Evolutionary conservation across 2,329 filamentous ascomycete species (phyloP).

Genomic region (Zymoseptoria passerinii): DNA sequence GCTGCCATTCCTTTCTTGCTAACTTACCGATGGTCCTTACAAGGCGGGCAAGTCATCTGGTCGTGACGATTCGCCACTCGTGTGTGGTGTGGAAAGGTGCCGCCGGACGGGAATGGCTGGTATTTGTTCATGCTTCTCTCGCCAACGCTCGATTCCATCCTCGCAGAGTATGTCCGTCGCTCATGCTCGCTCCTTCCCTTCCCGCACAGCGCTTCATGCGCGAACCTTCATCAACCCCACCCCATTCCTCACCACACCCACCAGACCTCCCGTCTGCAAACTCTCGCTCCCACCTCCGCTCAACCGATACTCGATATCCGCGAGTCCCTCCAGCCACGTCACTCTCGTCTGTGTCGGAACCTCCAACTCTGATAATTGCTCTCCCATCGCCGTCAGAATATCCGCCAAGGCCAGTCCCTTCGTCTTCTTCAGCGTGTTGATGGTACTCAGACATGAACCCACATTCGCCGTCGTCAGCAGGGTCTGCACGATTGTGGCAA

Average conservation of each 20-base stretch:
- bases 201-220: not conserved
- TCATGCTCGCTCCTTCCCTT: not conserved
- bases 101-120: too few species aligned
- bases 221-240: constrained; percentile 59
- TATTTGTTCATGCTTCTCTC: too few species aligned
- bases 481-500: constrained; percentile 73
- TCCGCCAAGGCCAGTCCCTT: constrained; percentile 88
- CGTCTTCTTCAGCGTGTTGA: constrained; percentile 76
- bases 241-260: constrained; percentile 79
- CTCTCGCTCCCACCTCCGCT: constrained; percentile 78
- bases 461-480: constrained; percentile 80
- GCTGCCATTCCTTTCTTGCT: not conserved
- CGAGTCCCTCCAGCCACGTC: constrained; percentile 81
- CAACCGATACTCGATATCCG: constrained; percentile 85
- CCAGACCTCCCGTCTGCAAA: constrained; percentile 85
- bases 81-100: too few species aligned
- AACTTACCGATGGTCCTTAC: not conserved
- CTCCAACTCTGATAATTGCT: constrained; percentile 73
- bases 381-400: constrained; percentile 77
- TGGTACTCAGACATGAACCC: constrained; percentile 75
- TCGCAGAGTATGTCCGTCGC: too few species aligned
- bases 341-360: constrained; percentile 82
- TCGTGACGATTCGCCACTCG: too few species aligned
- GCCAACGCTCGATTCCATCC: too few species aligned
- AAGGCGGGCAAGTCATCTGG: too few species aligned